Evolutionary conservation across 192 early-diverging fungal species (phyloP), one percentile per base, ranked within the genome.

Genomic region (Coemansia sp.): DNA sequence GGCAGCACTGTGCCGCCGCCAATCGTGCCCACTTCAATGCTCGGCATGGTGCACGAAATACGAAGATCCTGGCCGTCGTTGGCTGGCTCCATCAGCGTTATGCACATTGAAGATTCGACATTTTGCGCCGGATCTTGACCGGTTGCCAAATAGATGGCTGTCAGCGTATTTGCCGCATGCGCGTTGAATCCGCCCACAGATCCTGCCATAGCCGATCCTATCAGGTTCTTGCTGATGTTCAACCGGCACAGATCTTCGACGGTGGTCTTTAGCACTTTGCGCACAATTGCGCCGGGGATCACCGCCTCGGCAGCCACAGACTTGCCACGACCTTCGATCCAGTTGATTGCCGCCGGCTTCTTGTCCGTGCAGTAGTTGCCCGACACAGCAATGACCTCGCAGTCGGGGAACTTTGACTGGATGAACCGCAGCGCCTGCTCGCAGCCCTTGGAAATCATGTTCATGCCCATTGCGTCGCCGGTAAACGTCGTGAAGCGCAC

Each of bases 381-480:
- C 20, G 87, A 89, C 37, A 97, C 69, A 5, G 94, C 85, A 21
- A 95, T 84, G 19, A 97, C 84, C 57, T 84, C 78, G 86, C 92
- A 91, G 40, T 85, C 84, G 9, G 85, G 84, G 75, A 90, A 95
- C 21, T 69, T 62, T 47, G 86, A 82, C 10, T 65, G 55, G 37
- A 93, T 78, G 0, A 84, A 66, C 22, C 84, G 77, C 61, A 97
- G 72, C 1, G 94, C 83, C 75, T 89, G 86, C 81, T 97, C 95
- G 61, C 90, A 92, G 26, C 93, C 93, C 73, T 96, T 96, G 20
- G 94, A 95, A 47, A 95, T 95, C 94, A 97, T 96, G 74, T 96
- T 96, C 94, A 96, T 96, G 21, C 94, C 95, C 95, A 97, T 97
- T 4, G 95, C 95, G 76, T 97, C 95, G 54, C 95, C 95, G 1